Base-by-base conservation (phyloP, 306 rosid genomes). In the Vigna reflexopilosa region DNA sequence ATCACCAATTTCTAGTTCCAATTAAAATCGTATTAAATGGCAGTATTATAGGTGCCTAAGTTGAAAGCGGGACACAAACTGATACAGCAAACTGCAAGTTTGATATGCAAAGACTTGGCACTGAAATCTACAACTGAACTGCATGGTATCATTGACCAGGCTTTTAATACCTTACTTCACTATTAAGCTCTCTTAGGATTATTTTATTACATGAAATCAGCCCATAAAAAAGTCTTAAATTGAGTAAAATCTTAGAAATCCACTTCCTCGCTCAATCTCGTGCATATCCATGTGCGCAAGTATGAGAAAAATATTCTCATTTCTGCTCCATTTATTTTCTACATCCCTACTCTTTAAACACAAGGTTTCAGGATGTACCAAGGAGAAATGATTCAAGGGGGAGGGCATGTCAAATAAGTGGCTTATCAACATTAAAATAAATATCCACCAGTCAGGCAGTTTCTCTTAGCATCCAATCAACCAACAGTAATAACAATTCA, bases 401-500 rank as follows among this genome's bases (percentile, higher is more conserved):
- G 7, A 28, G 61, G 19, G 16, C 19, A 2, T 14, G 76, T 19
- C 55, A 50, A 52, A 32, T 40, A 57, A n/a, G 52, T n/a, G 38
- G 5, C 48, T n/a, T 67, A 49, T 20, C 55, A 64, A 38, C 17
- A 22, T 10, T 49, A 51, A 72, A 74, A 61, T 47, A 76, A 51
- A 76, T 8, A 51, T 36, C 11, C 17, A 50, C 40, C 7, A 7
- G 59, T 26, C 9, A 55, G 16, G 28, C 2, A 67, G n/a, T 24
- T 77, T 45, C 48, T 55, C 30, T 57, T 28, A 20, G 52, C 58
- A 65, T 65, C 26, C 17, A 54, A 73, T 65, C 54, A 30, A 44
- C 28, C 32, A 38, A 54, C 15, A 47, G 57, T 56, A 55, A 73
- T 77, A 73, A 49, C 51, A 45, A 7, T 32, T n/a, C 19, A 28